These are phyloP conservation scores for Lachancea fermentati DNA, from an alignment of 805 yeast species.

Conservation along the genomic window DNA sequence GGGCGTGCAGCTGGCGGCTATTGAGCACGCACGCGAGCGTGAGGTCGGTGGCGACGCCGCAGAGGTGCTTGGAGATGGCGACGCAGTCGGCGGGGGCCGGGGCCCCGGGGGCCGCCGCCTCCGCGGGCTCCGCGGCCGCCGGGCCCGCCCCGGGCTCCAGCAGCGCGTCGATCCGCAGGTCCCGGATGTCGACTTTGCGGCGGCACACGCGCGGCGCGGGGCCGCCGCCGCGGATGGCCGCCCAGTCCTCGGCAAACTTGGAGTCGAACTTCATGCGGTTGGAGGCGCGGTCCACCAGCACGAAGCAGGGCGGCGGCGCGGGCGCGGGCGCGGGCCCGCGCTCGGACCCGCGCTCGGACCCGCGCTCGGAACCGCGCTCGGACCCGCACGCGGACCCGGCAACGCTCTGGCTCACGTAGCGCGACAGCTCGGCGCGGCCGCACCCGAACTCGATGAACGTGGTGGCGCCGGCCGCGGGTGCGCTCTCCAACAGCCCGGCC, in stretches of 20 bases:
- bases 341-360: too few relatives aligned
- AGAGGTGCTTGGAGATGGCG: slow-evolving; percentile 80
- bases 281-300: slow-evolving; percentile 71
- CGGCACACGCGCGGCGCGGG: slow-evolving; percentile 38
- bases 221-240: slow-evolving; percentile 14
- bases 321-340: too few relatives aligned
- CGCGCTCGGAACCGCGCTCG: not conserved
- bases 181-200: slow-evolving; percentile 74
- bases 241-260: slow-evolving; percentile 54
- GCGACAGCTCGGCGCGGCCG: slow-evolving; percentile 79
- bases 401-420: slow-evolving; percentile 44
- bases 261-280: slow-evolving; percentile 74
- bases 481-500: slow-evolving; percentile 34
- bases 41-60: slow-evolving; percentile 92
- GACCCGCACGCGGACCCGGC: too few relatives aligned
- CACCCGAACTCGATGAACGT: slow-evolving; percentile 79
- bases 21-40: slow-evolving; percentile 61
- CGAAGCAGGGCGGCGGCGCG: slow-evolving; percentile 33
- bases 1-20: slow-evolving; percentile 18
- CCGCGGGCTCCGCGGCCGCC: too few relatives aligned
- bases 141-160: slow-evolving; percentile 21
- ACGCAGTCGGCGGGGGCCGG: slow-evolving; percentile 29
- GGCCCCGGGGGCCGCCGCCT: slow-evolving; percentile 6
- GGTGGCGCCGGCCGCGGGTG: slow-evolving; percentile 10
- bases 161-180: slow-evolving; percentile 48